Conservation (phyloP, 352 stramenopile species). For the Pythium dissotocum region DNA sequence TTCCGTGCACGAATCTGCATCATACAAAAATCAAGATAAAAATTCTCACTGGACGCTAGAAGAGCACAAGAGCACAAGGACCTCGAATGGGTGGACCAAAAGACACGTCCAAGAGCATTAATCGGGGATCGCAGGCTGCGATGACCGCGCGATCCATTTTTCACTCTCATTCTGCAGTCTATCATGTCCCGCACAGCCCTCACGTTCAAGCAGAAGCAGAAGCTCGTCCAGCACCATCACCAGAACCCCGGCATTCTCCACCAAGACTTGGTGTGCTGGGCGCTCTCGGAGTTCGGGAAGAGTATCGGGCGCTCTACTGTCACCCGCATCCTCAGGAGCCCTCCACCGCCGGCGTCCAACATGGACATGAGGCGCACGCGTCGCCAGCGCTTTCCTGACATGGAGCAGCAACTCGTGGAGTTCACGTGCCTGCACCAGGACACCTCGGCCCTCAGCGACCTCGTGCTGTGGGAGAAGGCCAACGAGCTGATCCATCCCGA, state of each 20-base stretch:
- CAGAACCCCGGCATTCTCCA: slow-evolving; percentile 8
- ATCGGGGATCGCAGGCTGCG: neutral
- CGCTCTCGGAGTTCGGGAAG: slow-evolving; percentile 17
- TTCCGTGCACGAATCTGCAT: neutral
- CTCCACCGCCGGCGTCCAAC: neutral
- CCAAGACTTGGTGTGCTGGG: slow-evolving; percentile 13
- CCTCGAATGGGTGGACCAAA: neutral
- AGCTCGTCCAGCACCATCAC: slow-evolving; percentile 1
- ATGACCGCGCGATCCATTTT: neutral
- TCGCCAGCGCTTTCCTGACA: slow-evolving; percentile 8
- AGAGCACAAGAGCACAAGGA: slow-evolving; percentile 1
- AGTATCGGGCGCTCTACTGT: slow-evolving; percentile 9
- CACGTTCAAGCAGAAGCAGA: slow-evolving; percentile 13
- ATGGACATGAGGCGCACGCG: slow-evolving; percentile 9
- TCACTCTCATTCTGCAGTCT: neutral
- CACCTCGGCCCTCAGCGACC: slow-evolving; percentile 4
- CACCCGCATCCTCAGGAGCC: slow-evolving; percentile 4
- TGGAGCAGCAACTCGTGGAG: slow-evolving; percentile 13
- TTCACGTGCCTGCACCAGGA: slow-evolving; percentile 9
- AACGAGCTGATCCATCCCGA: slow-evolving; percentile 11
- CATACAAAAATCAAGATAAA: neutral
- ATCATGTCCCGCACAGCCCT: slow-evolving; percentile 12
- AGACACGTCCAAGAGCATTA: neutral
- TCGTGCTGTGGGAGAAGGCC: slow-evolving; percentile 13
- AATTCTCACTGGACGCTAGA: neutral